phyloP scores from a whole-genome alignment of 192 early-diverging fungal genomes.

The Neocallimastix lanati region DNA sequence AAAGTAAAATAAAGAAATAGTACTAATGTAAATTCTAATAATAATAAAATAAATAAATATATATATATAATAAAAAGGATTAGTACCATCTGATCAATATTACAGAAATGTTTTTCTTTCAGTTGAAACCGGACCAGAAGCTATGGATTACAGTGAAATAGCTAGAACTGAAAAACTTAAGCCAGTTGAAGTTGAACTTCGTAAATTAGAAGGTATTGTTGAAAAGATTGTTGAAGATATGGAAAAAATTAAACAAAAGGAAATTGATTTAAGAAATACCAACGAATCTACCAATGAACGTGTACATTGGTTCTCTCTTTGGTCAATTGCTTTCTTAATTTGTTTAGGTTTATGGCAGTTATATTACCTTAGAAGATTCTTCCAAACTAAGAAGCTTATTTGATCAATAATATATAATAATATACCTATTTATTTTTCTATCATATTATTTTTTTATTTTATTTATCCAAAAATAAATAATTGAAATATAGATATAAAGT shows the following conservation, averaged over 20 bases:
- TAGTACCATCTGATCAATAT: not conserved
- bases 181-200: conserved; percentile 77
- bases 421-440: too few relatives aligned
- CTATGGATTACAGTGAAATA: conserved; percentile 50
- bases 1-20: too few relatives aligned
- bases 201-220: conserved; percentile 54
- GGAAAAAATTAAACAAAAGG: conserved; percentile 62
- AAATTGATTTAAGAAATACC: conserved; percentile 66
- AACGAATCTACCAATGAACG: conserved; percentile 85
- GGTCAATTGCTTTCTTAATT: conserved; percentile 54
- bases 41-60: too few relatives aligned
- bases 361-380: conserved; percentile 65
- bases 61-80: too few relatives aligned
- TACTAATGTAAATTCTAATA: too few relatives aligned
- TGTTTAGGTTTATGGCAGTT: conserved; percentile 61
- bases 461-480: too few relatives aligned
- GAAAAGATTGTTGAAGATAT: conserved; percentile 68
- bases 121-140: conserved; percentile 69
- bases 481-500: too few relatives aligned
- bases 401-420: too few relatives aligned
- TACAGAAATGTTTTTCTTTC: not conserved
- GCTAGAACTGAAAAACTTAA: conserved; percentile 59
- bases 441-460: too few relatives aligned
- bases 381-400: conserved; percentile 76
- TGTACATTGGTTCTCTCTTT: conserved; percentile 60